phyloP scores from a whole-genome alignment of 1,284 basidiomycete species.

The Schizophyllum amplum region DNA sequence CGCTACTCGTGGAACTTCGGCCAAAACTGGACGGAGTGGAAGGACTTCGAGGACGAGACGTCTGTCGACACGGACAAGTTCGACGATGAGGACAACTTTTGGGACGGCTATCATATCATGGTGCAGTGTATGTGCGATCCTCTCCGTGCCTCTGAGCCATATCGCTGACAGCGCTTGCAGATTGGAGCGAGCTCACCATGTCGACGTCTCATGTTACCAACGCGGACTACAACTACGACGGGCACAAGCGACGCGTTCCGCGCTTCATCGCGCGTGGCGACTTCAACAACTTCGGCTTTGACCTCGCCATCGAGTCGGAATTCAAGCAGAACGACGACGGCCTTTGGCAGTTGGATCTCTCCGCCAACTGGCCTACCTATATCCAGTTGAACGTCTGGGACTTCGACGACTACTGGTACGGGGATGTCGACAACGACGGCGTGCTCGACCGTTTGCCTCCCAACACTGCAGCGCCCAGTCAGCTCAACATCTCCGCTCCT shows the following conservation, averaged over 20 bases:
- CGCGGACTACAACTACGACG: constrained; percentile 57
- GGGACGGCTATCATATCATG: constrained; percentile 77
- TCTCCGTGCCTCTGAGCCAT: constrained; percentile 1
- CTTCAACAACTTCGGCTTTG: constrained; percentile 87
- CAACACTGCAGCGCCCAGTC: constrained; percentile 77
- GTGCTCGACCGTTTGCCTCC: constrained; percentile 83
- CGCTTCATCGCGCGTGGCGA: constrained; percentile 78
- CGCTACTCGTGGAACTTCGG: constrained; percentile 82
- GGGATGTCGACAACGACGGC: constrained; percentile 79
- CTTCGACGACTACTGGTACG: constrained; percentile 78
- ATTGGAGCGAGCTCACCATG: constrained; percentile 62
- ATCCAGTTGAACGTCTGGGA: constrained; percentile 83
- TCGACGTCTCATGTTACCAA: constrained; percentile 64
- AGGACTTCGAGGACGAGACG: constrained; percentile 61
- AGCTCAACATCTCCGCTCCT: constrained; percentile 80
- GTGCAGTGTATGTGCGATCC: constrained; percentile 63
- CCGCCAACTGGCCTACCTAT: constrained; percentile 79
- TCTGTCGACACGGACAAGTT: constrained; percentile 55
- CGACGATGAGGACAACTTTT: constrained; percentile 50
- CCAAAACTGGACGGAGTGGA: constrained; percentile 74
- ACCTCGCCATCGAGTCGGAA: constrained; percentile 62
- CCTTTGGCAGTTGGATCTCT: constrained; percentile 72
- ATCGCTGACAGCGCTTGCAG: constrained; percentile 24
- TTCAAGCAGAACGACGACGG: constrained; percentile 56
- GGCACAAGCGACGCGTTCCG: constrained; percentile 63